Evolutionary conservation across 192 early-diverging fungal genomes (phyloP).

Genomic region (Linnemannia elongata): DNA sequence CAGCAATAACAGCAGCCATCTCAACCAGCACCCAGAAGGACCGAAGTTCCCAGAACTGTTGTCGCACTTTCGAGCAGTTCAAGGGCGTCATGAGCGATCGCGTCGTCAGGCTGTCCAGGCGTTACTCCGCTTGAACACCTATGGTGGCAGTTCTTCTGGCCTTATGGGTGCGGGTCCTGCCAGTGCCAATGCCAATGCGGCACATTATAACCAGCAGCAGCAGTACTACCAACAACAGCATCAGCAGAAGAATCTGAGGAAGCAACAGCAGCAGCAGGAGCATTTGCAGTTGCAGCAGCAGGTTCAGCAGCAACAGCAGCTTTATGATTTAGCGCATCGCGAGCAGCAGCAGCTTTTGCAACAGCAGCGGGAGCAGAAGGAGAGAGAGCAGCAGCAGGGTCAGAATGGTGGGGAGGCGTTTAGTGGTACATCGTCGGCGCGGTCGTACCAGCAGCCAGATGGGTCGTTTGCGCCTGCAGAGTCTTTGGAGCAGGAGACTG

Average conservation of each 20-base stretch:
- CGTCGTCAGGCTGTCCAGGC: conserved; percentile 63
- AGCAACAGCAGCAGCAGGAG: conserved; percentile 48
- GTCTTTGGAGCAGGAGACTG: background rate
- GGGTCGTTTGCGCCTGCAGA: conserved; percentile 7
- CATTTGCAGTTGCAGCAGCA: conserved; percentile 51
- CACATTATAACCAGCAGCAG: conserved; percentile 53
- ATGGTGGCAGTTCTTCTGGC: conserved; percentile 29
- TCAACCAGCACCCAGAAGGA: conserved; percentile 46
- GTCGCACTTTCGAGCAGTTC: conserved; percentile 80
- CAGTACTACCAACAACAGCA: conserved; percentile 53
- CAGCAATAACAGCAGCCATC: background rate
- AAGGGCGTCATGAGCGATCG: conserved; percentile 80
- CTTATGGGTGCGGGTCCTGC: background rate
- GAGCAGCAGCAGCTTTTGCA: background rate
- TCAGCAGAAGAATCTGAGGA: conserved; percentile 44
- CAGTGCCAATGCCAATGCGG: background rate
- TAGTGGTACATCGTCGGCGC: background rate
- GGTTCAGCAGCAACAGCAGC: conserved; percentile 51
- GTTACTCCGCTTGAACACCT: conserved; percentile 33
- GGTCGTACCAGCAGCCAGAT: conserved; percentile 19
- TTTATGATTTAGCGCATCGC: conserved; percentile 31
- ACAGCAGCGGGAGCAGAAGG: background rate
- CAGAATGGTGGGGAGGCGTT: conserved; percentile 8
- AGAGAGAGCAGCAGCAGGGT: conserved; percentile 11
- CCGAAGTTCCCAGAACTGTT: conserved; percentile 79